Evolutionary conservation across 805 yeast species (phyloP).

Genomic region (Deakozyma indianensis): DNA sequence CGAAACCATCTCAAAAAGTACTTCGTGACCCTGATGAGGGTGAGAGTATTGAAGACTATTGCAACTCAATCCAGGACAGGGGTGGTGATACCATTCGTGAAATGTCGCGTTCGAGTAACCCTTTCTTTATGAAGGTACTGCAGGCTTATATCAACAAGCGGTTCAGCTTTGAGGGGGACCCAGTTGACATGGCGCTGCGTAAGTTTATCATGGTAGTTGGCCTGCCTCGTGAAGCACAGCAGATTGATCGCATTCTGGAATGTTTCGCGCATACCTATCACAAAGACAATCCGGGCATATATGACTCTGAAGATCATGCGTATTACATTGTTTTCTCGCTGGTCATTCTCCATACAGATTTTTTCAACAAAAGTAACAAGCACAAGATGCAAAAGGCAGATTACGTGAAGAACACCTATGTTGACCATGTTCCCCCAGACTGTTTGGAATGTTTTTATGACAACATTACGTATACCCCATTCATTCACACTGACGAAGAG

Average conservation of each 20-base stretch:
- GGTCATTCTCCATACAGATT: slow-evolving; percentile 62
- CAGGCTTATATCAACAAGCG: slow-evolving; percentile 15
- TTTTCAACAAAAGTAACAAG: slow-evolving; percentile 51
- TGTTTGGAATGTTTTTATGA: slow-evolving; percentile 43
- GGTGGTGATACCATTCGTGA: not conserved
- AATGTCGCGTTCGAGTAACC: not conserved
- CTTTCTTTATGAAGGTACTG: slow-evolving; percentile 9
- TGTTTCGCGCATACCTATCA: slow-evolving; percentile 41
- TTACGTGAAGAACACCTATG: slow-evolving; percentile 33
- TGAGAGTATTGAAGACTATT: not conserved
- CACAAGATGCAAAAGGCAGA: slow-evolving; percentile 53
- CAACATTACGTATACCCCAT: slow-evolving; percentile 48
- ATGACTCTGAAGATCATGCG: slow-evolving; percentile 34
- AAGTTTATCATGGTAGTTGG: slow-evolving; percentile 42
- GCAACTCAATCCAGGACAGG: not conserved
- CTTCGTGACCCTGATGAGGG: not conserved
- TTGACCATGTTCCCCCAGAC: slow-evolving; percentile 22
- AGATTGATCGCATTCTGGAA: slow-evolving; percentile 53
- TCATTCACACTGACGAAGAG: slow-evolving; percentile 31
- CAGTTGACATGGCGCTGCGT: slow-evolving; percentile 53
- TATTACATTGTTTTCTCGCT: slow-evolving; percentile 51
- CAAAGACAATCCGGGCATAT: slow-evolving; percentile 26
- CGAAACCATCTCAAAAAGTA: not conserved
- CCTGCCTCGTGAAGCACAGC: slow-evolving; percentile 61
- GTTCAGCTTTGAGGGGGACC: slow-evolving; percentile 38